Conservation (phyloP, 805 yeast genomes). For the Yarrowia divulgata region DNA sequence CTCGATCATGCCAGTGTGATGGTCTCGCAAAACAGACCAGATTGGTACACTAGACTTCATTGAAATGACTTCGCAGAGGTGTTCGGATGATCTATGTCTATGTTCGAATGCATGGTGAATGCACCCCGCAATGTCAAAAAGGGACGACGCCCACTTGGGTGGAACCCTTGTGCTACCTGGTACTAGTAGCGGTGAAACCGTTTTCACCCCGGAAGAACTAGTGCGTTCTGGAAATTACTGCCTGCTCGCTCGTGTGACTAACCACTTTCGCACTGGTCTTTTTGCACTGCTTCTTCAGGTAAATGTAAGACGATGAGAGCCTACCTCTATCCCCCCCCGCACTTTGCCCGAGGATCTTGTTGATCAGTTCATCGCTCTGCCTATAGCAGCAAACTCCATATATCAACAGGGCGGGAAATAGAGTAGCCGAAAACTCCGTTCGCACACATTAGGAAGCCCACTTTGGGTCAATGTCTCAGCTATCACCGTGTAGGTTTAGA, state of each 20-base stretch:
- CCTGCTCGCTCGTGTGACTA: too few species aligned
- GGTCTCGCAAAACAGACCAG: not conserved
- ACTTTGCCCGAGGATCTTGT: too few species aligned
- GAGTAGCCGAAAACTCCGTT: not conserved
- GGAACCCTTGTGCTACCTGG: not conserved
- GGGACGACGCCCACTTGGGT: not conserved
- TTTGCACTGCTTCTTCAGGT: too few species aligned
- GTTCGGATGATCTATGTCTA: not conserved
- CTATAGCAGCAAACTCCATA: not conserved
- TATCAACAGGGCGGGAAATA: not conserved
- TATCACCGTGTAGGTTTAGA: not conserved
- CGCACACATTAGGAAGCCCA: not conserved
- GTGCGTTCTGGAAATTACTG: not conserved
- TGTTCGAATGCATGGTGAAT: not conserved
- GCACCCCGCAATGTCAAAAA: slow-evolving; percentile 13
- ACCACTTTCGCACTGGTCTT: too few species aligned
- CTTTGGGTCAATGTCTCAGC: slow-evolving; percentile 1
- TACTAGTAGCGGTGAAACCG: not conserved
- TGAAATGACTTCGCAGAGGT: not conserved
- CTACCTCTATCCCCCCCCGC: too few species aligned
- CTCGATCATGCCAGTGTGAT: not conserved
- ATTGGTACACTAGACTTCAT: not conserved
- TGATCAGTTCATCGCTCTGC: not conserved
- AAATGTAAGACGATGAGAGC: too few species aligned
- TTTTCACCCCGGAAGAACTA: slow-evolving; percentile 1